Conservation (phyloP, 2,329 filamentous ascomycete genomes). For the Gaeumannomyces sp. region DNA sequence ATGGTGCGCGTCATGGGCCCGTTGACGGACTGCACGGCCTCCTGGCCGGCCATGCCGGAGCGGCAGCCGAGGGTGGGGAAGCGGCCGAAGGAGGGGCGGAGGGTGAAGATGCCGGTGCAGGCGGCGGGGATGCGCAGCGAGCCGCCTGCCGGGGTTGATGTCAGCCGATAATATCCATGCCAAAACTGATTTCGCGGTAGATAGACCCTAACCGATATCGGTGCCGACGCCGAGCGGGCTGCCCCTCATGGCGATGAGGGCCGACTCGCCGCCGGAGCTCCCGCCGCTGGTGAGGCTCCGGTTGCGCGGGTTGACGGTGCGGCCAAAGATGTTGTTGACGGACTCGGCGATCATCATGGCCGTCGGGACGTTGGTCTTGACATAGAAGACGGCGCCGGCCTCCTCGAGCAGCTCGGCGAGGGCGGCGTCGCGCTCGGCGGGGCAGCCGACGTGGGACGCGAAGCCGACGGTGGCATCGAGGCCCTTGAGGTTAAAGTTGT, state of each 20-base stretch:
- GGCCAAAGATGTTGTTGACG: constrained; percentile 59
- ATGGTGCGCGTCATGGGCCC: constrained; percentile 55
- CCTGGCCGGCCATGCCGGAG: constrained; percentile 58
- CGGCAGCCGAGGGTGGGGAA: constrained; percentile 49
- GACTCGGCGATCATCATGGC: constrained; percentile 65
- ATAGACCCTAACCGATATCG: constrained; percentile 41
- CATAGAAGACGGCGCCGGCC: constrained; percentile 48
- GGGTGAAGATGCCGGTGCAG: constrained; percentile 51
- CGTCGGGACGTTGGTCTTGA: constrained; percentile 53
- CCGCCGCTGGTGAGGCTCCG: constrained; percentile 55
- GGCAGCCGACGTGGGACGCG: constrained; percentile 52
- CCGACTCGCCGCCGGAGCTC: constrained; percentile 61
- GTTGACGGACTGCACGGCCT: constrained; percentile 57
- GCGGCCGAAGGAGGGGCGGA: constrained; percentile 51
- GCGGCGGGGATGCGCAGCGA: constrained; percentile 48
- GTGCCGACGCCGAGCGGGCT: constrained; percentile 57
- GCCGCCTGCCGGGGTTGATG: constrained; percentile 30
- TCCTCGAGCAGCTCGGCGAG: constrained; percentile 35
- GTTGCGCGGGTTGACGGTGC: constrained; percentile 57
- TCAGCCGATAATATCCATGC: not conserved
- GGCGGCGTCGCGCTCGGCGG: constrained; percentile 37
- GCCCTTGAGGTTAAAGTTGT: constrained; percentile 59
- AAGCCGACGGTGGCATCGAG: constrained; percentile 60
- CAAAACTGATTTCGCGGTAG: no score
- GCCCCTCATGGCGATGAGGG: constrained; percentile 53